Evolutionary conservation across 345 rosid species (phyloP).

Genomic region (Barbarea vulgaris): DNA sequence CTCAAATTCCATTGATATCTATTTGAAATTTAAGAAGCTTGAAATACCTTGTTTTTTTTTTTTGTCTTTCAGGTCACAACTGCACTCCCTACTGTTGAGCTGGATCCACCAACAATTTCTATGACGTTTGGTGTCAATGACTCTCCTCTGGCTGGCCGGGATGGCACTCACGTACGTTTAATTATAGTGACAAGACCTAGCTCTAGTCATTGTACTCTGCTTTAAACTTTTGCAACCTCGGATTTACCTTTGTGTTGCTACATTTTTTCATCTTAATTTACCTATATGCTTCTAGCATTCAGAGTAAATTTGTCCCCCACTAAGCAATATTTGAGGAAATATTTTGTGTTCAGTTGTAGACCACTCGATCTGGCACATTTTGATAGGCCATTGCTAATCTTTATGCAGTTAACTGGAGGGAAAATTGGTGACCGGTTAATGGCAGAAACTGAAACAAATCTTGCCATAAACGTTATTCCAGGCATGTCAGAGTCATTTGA

Average conservation of each 20-base stretch:
- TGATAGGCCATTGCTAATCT: slow-evolving; percentile 29
- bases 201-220: not conserved
- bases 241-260: slow-evolving; percentile 1
- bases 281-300: slow-evolving; percentile 1
- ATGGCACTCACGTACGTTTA: slow-evolving; percentile 82
- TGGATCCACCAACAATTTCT: slow-evolving; percentile 99
- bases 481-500: slow-evolving; percentile 85
- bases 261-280: slow-evolving; percentile 7
- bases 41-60: slow-evolving; percentile 26
- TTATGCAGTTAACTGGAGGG: slow-evolving; percentile 83
- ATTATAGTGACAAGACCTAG: slow-evolving; percentile 11
- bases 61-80: slow-evolving; percentile 59
- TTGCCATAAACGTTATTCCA: slow-evolving; percentile 93
- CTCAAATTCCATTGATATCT: slow-evolving; percentile 10
- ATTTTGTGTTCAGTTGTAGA: slow-evolving; percentile 17
- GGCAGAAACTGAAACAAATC: slow-evolving; percentile 98
- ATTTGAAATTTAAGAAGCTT: slow-evolving; percentile 23
- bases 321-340: slow-evolving; percentile 3
- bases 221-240: slow-evolving; percentile 13
- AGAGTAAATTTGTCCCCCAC: not conserved
- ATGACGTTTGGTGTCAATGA: slow-evolving; percentile 98
- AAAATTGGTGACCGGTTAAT: slow-evolving; percentile 82
- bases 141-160: slow-evolving; percentile 97
- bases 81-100: slow-evolving; percentile 79
- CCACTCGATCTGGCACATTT: not conserved